These are phyloP conservation scores for Arthrobotrys entomopaga DNA, from an alignment of 2,329 filamentous ascomycete genomes.

Conservation along the genomic window DNA sequence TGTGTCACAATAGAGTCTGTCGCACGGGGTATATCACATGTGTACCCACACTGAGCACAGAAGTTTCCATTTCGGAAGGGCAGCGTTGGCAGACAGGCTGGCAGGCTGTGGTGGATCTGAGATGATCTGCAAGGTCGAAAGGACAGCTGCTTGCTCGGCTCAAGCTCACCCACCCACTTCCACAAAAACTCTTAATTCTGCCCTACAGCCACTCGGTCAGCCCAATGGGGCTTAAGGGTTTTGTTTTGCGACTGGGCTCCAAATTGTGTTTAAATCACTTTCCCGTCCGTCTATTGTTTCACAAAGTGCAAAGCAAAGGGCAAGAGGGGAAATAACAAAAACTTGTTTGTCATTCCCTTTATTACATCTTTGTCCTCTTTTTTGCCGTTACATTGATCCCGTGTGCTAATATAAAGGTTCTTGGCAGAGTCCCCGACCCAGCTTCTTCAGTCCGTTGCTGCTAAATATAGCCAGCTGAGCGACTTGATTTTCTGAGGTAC, in stretches of 20 bases:
- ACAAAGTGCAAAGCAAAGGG: slow-evolving; percentile 33
- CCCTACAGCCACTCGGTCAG: slow-evolving; percentile 32
- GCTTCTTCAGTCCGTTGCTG: slow-evolving; percentile 8
- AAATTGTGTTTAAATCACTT: slow-evolving; percentile 10
- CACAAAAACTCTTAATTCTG: slow-evolving; percentile 45
- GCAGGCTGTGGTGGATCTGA: neutral
- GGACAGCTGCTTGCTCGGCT: slow-evolving; percentile 21
- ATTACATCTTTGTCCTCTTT: slow-evolving; percentile 9
- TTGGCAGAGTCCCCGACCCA: slow-evolving; percentile 28
- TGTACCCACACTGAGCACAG: slow-evolving; percentile 45
- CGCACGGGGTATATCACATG: slow-evolving; percentile 40
- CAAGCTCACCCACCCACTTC: slow-evolving; percentile 11
- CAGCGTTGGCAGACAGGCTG: slow-evolving; percentile 28
- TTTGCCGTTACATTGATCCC: slow-evolving; percentile 37
- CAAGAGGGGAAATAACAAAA: slow-evolving; percentile 13
- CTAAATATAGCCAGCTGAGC: slow-evolving; percentile 54
- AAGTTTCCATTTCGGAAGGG: slow-evolving; percentile 29
- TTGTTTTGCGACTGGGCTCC: slow-evolving; percentile 28
- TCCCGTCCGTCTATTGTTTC: slow-evolving; percentile 34
- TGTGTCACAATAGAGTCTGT: slow-evolving; percentile 48
- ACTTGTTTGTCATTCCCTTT: slow-evolving; percentile 36
- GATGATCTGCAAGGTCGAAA: neutral
- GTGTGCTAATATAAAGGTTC: slow-evolving; percentile 33
- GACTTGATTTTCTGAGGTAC: slow-evolving; percentile 25
- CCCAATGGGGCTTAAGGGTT: slow-evolving; percentile 43